Percentiles rank a stretch among this genome's conserved stretches.
Conservation (phyloP, 352 stramenopile genomes). For the Pythium coloratum region DNA sequence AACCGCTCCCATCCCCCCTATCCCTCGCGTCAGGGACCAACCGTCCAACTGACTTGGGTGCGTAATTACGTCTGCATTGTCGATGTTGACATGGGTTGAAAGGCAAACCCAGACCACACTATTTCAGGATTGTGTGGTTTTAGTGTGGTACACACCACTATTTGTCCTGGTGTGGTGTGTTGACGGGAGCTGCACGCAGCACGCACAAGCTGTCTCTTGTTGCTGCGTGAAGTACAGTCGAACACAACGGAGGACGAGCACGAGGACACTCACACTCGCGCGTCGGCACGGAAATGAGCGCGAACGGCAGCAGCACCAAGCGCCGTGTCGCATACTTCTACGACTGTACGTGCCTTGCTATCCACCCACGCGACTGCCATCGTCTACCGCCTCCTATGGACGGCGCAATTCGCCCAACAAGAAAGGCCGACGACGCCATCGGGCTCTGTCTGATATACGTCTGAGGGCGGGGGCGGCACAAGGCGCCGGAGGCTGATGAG, state of each 20-base stretch:
- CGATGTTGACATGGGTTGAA: constrained; percentile 25
- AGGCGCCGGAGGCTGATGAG: background rate
- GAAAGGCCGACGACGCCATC: background rate
- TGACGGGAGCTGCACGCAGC: constrained; percentile 7
- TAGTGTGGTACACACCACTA: constrained; percentile 17
- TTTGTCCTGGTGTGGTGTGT: background rate
- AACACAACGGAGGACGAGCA: constrained; percentile 17
- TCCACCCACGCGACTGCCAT: background rate
- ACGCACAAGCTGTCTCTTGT: constrained; percentile 17
- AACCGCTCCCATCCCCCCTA: constrained; percentile 15
- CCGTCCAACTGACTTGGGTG: constrained; percentile 4
- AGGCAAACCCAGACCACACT: constrained; percentile 4
- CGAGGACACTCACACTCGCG: background rate
- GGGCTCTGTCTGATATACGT: background rate
- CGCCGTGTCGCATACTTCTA: constrained; percentile 90
- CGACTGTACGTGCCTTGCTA: constrained; percentile 52
- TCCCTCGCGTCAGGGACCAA: constrained; percentile 14
- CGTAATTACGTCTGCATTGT: constrained; percentile 22
- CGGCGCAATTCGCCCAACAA: background rate
- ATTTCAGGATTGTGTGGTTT: background rate
- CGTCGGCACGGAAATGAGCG: constrained; percentile 10
- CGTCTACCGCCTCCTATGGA: background rate
- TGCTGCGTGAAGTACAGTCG: constrained; percentile 23
- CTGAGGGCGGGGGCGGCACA: too few species aligned
- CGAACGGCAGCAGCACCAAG: constrained; percentile 43